Conservation (phyloP, 148 eudicot genomes). For the Arctostaphylos glauca region DNA sequence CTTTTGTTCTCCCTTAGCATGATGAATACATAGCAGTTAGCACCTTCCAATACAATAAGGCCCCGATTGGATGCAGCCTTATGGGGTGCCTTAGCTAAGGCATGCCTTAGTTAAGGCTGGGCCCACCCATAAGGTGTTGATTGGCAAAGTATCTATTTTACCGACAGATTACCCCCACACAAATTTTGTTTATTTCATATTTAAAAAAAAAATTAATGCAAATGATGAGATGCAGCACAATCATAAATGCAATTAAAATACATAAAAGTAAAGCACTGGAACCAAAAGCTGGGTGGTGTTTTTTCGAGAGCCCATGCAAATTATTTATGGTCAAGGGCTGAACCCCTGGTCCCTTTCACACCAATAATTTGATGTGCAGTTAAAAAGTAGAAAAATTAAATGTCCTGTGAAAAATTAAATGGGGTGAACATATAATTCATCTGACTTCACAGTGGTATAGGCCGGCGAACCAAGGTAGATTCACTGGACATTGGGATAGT, state of each 20-base stretch:
- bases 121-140: too few species aligned
- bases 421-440: slow-evolving; percentile 7
- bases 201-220: neutral
- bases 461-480: neutral
- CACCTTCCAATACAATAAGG: too few species aligned
- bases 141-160: too few species aligned
- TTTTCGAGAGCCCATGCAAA: neutral
- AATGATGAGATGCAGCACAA: neutral
- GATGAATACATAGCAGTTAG: too few species aligned
- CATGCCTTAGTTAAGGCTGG: too few species aligned
- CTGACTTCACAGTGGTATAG: slow-evolving; percentile 4
- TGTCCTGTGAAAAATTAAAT: neutral
- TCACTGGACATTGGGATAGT: slow-evolving; percentile 7
- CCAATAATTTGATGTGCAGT: neutral
- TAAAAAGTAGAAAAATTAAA: slow-evolving; percentile 1
- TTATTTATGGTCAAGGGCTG: neutral
- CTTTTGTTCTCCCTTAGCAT: too few species aligned
- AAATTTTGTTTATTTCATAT: too few species aligned
- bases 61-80: too few species aligned
- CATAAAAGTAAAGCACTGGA: neutral
- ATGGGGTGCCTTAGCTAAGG: too few species aligned
- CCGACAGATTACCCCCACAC: too few species aligned
- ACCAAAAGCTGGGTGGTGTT: neutral
- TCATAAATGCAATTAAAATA: neutral
- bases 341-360: neutral